phyloP scores from a whole-genome alignment of 2,329 filamentous ascomycete species.

The Paecilomyces sp. region DNA sequence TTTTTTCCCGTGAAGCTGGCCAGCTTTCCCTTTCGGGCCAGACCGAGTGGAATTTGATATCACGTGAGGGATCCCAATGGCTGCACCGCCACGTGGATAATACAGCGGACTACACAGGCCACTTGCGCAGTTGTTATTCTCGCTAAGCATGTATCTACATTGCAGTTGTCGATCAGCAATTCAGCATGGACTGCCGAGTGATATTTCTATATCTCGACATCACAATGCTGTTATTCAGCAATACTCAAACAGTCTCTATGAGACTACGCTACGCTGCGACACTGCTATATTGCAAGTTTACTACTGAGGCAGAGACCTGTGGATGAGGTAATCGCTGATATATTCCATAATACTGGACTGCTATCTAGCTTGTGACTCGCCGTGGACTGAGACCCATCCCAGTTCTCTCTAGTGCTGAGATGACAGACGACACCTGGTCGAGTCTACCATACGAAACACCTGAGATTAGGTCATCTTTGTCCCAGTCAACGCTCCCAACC shows the following conservation, averaged over 20 bases:
- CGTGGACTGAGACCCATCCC: neutral
- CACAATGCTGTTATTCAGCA: no score
- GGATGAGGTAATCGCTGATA: no score
- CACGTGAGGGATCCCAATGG: neutral
- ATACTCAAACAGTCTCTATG: no score
- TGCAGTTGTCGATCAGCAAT: no score
- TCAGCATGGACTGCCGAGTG: no score
- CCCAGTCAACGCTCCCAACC: neutral
- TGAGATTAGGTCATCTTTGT: neutral
- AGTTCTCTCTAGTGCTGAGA: neutral
- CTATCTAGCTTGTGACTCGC: neutral
- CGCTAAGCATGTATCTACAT: no score
- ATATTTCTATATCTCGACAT: no score
- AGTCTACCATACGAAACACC: neutral
- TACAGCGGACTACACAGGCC: neutral
- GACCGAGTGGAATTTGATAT: neutral
- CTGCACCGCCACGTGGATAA: neutral
- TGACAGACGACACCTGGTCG: neutral
- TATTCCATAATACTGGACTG: neutral
- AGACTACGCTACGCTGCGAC: no score
- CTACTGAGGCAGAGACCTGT: no score
- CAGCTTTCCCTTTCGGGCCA: neutral
- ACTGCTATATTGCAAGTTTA: no score
- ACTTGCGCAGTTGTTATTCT: neutral
- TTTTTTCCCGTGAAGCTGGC: neutral